Evolutionary conservation across 164 flowering plant species (phyloP), one percentile per base, ranked within the genome.

Genomic region (Akebia trifoliata): DNA sequence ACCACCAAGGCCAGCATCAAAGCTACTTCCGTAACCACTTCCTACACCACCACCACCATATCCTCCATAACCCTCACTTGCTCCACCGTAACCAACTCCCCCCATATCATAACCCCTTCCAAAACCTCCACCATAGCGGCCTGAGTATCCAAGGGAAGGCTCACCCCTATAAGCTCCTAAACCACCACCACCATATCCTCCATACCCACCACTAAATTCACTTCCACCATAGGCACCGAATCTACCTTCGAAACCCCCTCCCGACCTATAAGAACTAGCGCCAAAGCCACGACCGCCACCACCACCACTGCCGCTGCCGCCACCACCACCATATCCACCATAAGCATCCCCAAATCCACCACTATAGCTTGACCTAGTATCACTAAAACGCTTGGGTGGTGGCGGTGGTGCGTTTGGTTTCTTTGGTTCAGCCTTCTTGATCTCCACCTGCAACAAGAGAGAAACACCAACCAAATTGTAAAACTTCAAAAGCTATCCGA

Each of bases 361-460:
- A 62, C 74, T 79, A 73, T 43, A 80, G 53, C 74, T 20, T 44
- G 80, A 60, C 67, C 82, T 82, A 36, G 86, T 71, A 50, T 74
- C 78, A 57, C 51, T 65, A 60, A 59, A 78, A 51, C 88, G 82
- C 71, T 70, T 85, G 25, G 87, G 62, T 42, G 84, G 70, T 29
- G 73, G 54, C 4, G 72, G 63, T 4, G 78, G 81, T 24, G 78
- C 71, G 55, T 79, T 78, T 43, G 72, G 73, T 61, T 84, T 88
- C 76, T 84, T 89, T 47, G 97, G 97, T 59, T 89, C 97, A 8
- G 97, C 97, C 79, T 81, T 89, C 83, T 86, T 89, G 61, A 89
- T 79, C 68, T 89, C 97, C 71, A 89, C 97, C 97, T 89, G 63
- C 69, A 76, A 62, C 21, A 64, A 51, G 64, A 46, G n/a, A 43